A percentile compares a stretch with the other conserved stretches of the same genome.
Conservation (phyloP, 2,329 filamentous ascomycete species). For the Teratosphaeria destructans region DNA sequence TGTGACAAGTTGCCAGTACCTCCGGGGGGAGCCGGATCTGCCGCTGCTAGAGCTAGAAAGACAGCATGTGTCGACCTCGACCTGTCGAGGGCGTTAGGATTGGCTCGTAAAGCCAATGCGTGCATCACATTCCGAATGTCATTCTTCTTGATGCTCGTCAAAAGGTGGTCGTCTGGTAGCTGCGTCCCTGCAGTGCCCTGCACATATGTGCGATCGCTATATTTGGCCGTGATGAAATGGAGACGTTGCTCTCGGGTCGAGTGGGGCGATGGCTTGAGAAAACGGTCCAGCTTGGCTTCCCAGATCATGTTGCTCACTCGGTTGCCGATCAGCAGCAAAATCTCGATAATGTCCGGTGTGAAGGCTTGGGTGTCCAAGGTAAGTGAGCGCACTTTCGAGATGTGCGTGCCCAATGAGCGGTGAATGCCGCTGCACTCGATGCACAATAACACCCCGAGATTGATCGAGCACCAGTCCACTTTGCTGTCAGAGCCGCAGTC, state of each 20-base stretch:
- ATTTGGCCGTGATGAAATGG: conserved; percentile 93
- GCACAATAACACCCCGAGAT: conserved; percentile 88
- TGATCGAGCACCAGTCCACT: conserved; percentile 98
- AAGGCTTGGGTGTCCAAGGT: conserved; percentile 95
- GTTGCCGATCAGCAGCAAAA: conserved; percentile 85
- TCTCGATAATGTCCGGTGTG: conserved; percentile 90
- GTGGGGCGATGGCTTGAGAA: conserved; percentile 61
- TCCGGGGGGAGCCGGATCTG: conserved; percentile 71
- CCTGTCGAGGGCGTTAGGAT: conserved; percentile 75
- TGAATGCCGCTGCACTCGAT: conserved; percentile 98
- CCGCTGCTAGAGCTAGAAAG: conserved; percentile 82
- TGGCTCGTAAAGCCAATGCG: conserved; percentile 74
- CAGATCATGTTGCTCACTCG: conserved; percentile 93
- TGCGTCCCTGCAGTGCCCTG: conserved; percentile 53
- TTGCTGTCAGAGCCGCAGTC: conserved; percentile 87
- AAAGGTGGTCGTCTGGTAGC: conserved; percentile 79
- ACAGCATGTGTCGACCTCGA: conserved; percentile 81
- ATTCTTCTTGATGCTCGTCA: conserved; percentile 91
- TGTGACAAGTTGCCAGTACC: conserved; percentile 42
- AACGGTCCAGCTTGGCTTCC: conserved; percentile 72
- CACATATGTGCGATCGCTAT: conserved; percentile 73
- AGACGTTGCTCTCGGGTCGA: conserved; percentile 82
- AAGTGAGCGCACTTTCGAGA: conserved; percentile 90
- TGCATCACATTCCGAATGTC: conserved; percentile 91
- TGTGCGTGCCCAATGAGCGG: conserved; percentile 89